phyloP scores from a whole-genome alignment of 1,284 basidiomycete species.

The Ceratobasidium theobromae region DNA sequence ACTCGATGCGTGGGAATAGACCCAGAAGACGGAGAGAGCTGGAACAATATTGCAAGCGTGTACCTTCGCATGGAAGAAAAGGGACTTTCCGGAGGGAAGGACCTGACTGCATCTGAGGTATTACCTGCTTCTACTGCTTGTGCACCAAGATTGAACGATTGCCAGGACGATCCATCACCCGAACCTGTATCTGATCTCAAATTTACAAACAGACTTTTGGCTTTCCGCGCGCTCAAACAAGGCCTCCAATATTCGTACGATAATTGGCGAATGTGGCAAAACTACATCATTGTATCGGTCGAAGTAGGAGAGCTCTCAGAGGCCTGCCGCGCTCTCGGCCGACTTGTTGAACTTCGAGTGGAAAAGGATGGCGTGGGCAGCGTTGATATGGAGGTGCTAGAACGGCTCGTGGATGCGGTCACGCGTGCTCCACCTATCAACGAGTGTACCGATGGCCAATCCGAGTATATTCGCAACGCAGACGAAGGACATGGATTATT shows the following conservation, averaged over 20 bases:
- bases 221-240: constrained; percentile 91
- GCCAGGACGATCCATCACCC: background rate
- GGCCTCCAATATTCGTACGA: constrained; percentile 83
- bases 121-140: background rate
- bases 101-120: constrained; percentile 29
- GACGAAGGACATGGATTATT: constrained; percentile 69
- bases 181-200: background rate
- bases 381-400: constrained; percentile 57
- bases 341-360: constrained; percentile 82
- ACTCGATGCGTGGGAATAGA: constrained; percentile 85
- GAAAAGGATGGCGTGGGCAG: constrained; percentile 62
- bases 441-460: constrained; percentile 40
- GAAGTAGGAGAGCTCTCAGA: constrained; percentile 92
- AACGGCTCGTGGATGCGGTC: constrained; percentile 73
- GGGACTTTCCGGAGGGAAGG: constrained; percentile 37
- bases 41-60: constrained; percentile 96
- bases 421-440: constrained; percentile 56
- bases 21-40: constrained; percentile 96
- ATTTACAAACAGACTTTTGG: constrained; percentile 73
- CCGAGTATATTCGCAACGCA: constrained; percentile 42
- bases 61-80: constrained; percentile 75
- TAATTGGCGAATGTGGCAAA: constrained; percentile 98
- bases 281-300: constrained; percentile 93
- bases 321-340: constrained; percentile 78
- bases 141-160: background rate